Evolutionary conservation across 2,329 filamentous ascomycete genomes (phyloP), one percentile per base, ranked within the genome.

Genomic region (Fusarium kyushuense): DNA sequence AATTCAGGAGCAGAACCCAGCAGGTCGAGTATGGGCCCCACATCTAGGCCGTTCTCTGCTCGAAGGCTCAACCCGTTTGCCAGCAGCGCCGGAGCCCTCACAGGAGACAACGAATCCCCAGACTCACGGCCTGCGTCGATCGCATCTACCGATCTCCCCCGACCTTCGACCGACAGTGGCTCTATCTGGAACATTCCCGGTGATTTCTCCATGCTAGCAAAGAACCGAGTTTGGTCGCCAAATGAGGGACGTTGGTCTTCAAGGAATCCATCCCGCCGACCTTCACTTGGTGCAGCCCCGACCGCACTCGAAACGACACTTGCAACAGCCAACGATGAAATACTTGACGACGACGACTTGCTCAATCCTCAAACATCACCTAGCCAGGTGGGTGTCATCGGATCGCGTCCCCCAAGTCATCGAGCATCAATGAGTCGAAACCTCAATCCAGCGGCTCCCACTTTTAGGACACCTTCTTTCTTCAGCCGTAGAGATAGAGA

Each of bases 391-490:
- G 88, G 89, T 23, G 86, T 90, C 1, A 97, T 98, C 69, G 95
- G 95, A 25, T 96, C 93, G 46, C 89, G 90, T 5, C 93, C 91
- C 3, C 80, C 81, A 6, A 77, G 76, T 9, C 68, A 76, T 9
- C 71, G 79, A 38, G 82, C 77, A 17, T 77, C 75, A 77, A 86
- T 73, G 82, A 90, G 75, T 78, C 89, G 77, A 80, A 89, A 79
- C 73, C 84, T 98, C 29, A 98, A 99, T 73, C 96, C 96, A 10
- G 88, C 92, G 9, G 96, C 95, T 1, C 94, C 94, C 11, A 92
- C 91, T 1, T 98, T 98, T 76, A 95, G 91, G 79, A 90, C 86
- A 12, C 86, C 89, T 36, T 87, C 89, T 38, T 87, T 96, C 60
- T 87, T 89, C 72, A 83, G 84, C 17, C 79, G 72, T 64, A 79